Conservation (phyloP, 2,329 filamentous ascomycete species). For the Boeremia lycopersici region DNA sequence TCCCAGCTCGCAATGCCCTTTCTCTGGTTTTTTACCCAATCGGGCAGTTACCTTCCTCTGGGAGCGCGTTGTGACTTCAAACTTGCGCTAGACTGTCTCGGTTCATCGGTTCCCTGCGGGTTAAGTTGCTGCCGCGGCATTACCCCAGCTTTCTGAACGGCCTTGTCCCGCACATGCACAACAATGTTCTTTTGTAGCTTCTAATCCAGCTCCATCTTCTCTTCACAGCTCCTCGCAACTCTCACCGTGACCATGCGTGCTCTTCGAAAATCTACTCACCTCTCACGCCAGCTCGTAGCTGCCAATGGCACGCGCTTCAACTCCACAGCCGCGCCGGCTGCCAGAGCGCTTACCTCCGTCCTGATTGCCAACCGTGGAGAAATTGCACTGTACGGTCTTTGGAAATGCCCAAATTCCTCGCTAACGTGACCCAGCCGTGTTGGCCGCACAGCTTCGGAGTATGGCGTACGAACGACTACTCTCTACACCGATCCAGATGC, state of each 20-base stretch:
- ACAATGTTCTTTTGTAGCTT: constrained; percentile 26
- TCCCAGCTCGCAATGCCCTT: not conserved
- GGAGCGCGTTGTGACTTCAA: constrained; percentile 12
- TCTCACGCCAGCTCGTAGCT: constrained; percentile 45
- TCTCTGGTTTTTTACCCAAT: constrained; percentile 1
- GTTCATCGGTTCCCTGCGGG: constrained; percentile 30
- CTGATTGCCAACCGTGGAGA: constrained; percentile 97
- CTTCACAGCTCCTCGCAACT: constrained; percentile 9
- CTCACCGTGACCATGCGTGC: constrained; percentile 42
- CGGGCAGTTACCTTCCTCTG: not conserved
- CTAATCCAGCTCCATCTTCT: constrained; percentile 19
- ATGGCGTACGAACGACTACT: constrained; percentile 91
- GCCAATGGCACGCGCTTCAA: constrained; percentile 38
- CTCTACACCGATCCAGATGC: constrained; percentile 94
- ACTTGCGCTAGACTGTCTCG: constrained; percentile 13
- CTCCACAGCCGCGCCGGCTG: constrained; percentile 35
- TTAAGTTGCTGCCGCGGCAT: constrained; percentile 34
- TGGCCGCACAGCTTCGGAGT: constrained; percentile 81
- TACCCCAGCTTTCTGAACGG: constrained; percentile 18
- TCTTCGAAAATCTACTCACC: constrained; percentile 38
- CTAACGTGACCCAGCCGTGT: constrained; percentile 65
- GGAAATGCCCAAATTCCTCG: not conserved
- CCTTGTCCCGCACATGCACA: constrained; percentile 18
- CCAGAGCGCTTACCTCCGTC: constrained; percentile 69
- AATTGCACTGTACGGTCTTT: constrained; percentile 72